Evolutionary conservation across 2,329 filamentous ascomycete species (phyloP), one percentile per base, ranked within the genome.

Genomic region (Sclerotinia subarctica): DNA sequence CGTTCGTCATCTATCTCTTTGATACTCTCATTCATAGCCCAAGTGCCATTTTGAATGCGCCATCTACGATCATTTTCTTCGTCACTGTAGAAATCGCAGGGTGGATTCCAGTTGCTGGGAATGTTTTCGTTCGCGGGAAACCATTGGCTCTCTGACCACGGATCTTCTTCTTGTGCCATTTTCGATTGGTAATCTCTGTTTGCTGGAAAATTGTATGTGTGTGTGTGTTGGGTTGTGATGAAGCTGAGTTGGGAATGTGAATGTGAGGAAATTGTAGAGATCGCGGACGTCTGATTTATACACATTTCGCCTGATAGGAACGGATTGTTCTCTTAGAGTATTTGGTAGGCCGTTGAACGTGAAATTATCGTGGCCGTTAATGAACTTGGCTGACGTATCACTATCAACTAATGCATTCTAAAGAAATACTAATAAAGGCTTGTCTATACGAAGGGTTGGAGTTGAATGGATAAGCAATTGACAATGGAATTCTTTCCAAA

Each of bases 61-160:
- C 24, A 44, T 29, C 10, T 44, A 0, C 0, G 0, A 24, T 59
- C 56, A 15, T 21, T 42, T 2, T 59, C 56, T 26, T 59, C 35
- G 0, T 1, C 5, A 1, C 2, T 44, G 35, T 44, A 44, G 21
- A 3, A 1, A 10, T 0, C 0, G 1, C 21, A 1, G 5, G 7
- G 5, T 56, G 35, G 10, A 32, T n/a, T 0, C 32, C 53, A 56
- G n/a, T 35, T 8, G 13, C 29, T 10, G 0, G 1, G 7, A 32
- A 56, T 35, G 21, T 38, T 35, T 11, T 56, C 2, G 29, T 35
- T 10, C 7, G 19, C 5, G 35, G 53, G 53, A 3, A n/a, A 38
- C 53, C 53, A 56, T 56, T 56, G 53, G 29, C 53, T 56, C n/a
- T 56, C 53, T n/a, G 35, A 56, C 53, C 21, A 56, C 19, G 53